Evolutionary conservation across 345 rosid genomes (phyloP).

Genomic region (rapeseed (Brassica napus)): DNA sequence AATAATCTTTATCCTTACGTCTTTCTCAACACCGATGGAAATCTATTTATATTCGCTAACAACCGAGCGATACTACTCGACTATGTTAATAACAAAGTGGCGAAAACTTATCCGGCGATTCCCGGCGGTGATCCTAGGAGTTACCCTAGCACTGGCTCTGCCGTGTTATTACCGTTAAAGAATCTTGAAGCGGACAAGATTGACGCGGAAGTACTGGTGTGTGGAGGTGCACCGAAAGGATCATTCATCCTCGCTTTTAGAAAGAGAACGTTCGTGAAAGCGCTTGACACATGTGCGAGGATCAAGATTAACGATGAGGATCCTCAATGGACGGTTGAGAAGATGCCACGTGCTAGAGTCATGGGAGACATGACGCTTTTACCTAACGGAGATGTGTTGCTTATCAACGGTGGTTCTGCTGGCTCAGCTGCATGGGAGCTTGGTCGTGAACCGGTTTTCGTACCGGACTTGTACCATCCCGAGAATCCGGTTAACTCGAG

Average conservation of each 20-base stretch:
- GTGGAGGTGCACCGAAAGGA: slow-evolving; percentile 84
- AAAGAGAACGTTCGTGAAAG: slow-evolving; percentile 46
- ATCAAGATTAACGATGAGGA: slow-evolving; percentile 65
- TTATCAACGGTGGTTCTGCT: slow-evolving; percentile 63
- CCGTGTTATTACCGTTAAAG: slow-evolving; percentile 74
- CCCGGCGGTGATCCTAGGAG: slow-evolving; percentile 75
- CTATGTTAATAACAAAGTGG: slow-evolving; percentile 47
- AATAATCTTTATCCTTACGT: slow-evolving; percentile 85
- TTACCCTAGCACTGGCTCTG: slow-evolving; percentile 86
- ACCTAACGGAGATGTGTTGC: slow-evolving; percentile 66
- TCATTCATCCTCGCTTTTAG: slow-evolving; percentile 38
- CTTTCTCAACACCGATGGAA: slow-evolving; percentile 60
- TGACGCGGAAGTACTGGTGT: slow-evolving; percentile 63
- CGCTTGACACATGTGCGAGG: slow-evolving; percentile 70
- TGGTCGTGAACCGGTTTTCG: slow-evolving; percentile 62
- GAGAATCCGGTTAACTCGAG: slow-evolving; percentile 40
- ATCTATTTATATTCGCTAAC: slow-evolving; percentile 71
- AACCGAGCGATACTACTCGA: slow-evolving; percentile 67
- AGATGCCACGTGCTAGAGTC: slow-evolving; percentile 67
- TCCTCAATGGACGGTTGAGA: slow-evolving; percentile 71
- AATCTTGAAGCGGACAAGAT: slow-evolving; percentile 37
- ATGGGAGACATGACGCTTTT: slow-evolving; percentile 88
- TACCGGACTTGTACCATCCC: slow-evolving; percentile 67
- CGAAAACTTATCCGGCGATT: slow-evolving; percentile 55
- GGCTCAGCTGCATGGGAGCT: slow-evolving; percentile 80